Conservation (phyloP, 306 rosid species). For the Malus sieversii region DNA sequence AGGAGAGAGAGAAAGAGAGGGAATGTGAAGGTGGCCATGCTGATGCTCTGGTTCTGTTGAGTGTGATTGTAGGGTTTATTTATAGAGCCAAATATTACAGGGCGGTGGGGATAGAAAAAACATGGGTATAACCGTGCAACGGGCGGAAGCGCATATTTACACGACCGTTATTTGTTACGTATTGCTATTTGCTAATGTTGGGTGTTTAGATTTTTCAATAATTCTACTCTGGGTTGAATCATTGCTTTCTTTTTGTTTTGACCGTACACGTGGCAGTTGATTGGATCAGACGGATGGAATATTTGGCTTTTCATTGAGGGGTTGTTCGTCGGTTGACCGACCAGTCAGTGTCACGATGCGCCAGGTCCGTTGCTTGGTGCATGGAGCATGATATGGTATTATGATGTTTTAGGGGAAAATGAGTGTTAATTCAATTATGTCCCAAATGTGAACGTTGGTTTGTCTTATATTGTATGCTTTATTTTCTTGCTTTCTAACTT, state of each 20-base stretch:
- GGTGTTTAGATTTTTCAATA: background rate
- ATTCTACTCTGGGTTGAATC: background rate
- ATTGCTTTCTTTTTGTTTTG: background rate
- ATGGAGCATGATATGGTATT: background rate
- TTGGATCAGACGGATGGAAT: background rate
- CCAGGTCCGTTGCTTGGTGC: background rate
- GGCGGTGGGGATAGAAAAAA: background rate
- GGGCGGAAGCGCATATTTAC: background rate
- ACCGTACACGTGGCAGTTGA: constrained; percentile 24
- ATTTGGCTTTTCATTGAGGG: background rate
- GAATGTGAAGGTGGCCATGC: constrained; percentile 36
- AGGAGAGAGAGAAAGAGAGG: background rate
- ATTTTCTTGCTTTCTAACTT: background rate
- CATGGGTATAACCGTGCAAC: background rate
- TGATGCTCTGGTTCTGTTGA: background rate
- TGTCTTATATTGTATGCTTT: background rate
- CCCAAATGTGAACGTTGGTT: background rate
- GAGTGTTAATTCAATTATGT: background rate
- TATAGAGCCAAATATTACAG: constrained; percentile 20
- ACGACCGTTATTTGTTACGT: constrained; percentile 20
- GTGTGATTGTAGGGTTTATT: background rate
- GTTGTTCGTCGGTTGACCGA: constrained; percentile 21
- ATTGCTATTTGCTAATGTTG: background rate
- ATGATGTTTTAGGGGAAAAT: background rate
- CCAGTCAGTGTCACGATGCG: background rate